Percentiles rank a stretch among this genome's conserved stretches.
Conservation (phyloP, 257 asterid genomes). For the Paraleonurus japonicus region DNA sequence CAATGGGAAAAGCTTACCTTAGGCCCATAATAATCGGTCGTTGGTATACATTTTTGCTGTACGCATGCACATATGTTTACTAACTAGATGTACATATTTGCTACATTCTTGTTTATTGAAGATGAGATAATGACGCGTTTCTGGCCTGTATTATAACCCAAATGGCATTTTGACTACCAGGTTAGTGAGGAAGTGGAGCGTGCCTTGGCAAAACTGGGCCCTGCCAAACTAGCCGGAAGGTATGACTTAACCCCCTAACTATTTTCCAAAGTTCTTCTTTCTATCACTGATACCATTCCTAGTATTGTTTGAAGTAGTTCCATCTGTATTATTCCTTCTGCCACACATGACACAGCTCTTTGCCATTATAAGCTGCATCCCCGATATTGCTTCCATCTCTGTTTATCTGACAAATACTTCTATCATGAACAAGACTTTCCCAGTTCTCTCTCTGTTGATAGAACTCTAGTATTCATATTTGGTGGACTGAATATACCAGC, state of each 20-base stretch:
- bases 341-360: neutral
- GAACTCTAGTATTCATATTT: neutral
- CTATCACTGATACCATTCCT: conserved; percentile 10
- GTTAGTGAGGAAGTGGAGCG: conserved; percentile 99
- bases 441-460: neutral
- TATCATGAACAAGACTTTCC: neutral
- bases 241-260: conserved; percentile 22
- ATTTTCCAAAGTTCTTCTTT: conserved; percentile 21
- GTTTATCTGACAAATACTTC: neutral
- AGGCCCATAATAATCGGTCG: conserved; percentile 5
- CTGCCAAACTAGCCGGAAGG: conserved; percentile 80
- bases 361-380: conserved; percentile 4
- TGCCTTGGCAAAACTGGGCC: conserved; percentile 85
- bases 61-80: neutral
- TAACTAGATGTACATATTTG: neutral
- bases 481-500: neutral
- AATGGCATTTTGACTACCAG: conserved; percentile 43
- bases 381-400: conserved; percentile 16
- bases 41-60: neutral
- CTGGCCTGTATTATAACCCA: conserved; percentile 6
- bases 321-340: neutral
- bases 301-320: conserved; percentile 3
- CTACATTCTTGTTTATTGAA: neutral
- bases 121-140: conserved; percentile 12
- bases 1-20: neutral